phyloP scores from a whole-genome alignment of 192 early-diverging fungal species.

The Fimicolochytrium jonesii region DNA sequence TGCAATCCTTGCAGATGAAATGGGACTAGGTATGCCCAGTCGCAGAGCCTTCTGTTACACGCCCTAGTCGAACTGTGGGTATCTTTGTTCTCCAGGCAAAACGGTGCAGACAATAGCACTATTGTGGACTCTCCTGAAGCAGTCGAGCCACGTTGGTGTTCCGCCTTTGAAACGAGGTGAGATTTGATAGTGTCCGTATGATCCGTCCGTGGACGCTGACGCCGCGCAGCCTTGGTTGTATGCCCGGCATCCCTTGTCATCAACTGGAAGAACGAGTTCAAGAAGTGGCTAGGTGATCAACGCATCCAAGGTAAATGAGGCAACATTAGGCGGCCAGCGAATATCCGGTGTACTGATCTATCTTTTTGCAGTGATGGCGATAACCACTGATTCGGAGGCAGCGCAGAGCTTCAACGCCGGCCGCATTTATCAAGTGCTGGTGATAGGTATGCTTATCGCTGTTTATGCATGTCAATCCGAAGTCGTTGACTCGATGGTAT shows the following conservation, averaged over 20 bases:
- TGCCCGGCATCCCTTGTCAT: slow-evolving; percentile 45
- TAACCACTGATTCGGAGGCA: slow-evolving; percentile 2
- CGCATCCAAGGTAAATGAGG: slow-evolving; percentile 22
- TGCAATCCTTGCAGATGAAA: slow-evolving; percentile 53
- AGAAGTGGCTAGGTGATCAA: slow-evolving; percentile 51
- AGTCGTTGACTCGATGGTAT: not conserved
- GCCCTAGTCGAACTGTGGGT: not conserved
- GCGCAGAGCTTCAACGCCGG: no score
- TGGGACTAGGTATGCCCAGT: slow-evolving; percentile 24
- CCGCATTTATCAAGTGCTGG: slow-evolving; percentile 25
- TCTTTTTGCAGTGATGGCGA: not conserved
- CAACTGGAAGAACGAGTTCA: slow-evolving; percentile 56
- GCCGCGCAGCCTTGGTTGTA: slow-evolving; percentile 34
- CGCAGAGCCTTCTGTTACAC: not conserved
- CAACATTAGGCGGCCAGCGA: no score
- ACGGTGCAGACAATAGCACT: slow-evolving; percentile 47
- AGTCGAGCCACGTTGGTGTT: slow-evolving; percentile 2
- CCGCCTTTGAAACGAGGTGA: slow-evolving; percentile 20
- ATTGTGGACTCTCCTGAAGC: slow-evolving; percentile 44
- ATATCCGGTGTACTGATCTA: not conserved
- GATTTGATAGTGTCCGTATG: no score
- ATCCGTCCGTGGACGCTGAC: no score
- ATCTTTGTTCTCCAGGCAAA: slow-evolving; percentile 33
- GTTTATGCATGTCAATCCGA: not conserved
- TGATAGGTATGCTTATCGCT: slow-evolving; percentile 3